Evolutionary conservation across 495 filamentous ascomycete species (phyloP), one percentile per base, ranked within the genome.

Genomic region (Neurospora africana): DNA sequence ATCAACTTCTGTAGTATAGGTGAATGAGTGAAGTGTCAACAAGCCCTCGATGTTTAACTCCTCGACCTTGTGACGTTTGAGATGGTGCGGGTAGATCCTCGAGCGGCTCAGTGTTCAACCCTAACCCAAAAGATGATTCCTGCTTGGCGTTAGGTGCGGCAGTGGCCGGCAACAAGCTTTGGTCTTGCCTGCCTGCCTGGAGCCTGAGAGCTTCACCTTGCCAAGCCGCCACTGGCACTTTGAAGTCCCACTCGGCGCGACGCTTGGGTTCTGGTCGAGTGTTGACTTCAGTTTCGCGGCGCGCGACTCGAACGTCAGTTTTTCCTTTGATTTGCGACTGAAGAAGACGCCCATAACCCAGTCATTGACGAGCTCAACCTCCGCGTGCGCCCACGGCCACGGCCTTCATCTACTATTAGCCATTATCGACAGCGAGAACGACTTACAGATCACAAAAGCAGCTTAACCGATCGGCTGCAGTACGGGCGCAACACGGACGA

Each of bases 221-320:
- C 53, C 53, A 65, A 65, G 53, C 53, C 3, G 30, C 27, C 53
- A 19, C 30, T 61, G 53, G 53, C 53, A 65, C 15, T 65, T 15
- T 27, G 27, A 61, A 33, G 53, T 65, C 15, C 53, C 53, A 65
- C 53, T 17, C 23, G 30, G 21, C 53, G 53, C 53, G 23, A 61
- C 69, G 67, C 73, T 70, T 68, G 71, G 75, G 73, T 53, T 72
- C 72, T 21, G 9, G 37, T 58, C 44, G 47, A 43, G 33, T 76
- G 75, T 76, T 76, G 75, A 74, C 73, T 73, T 36, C 36, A 36
- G 36, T 36, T 76, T 74, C 68, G 72, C 68, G 72, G 39, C 67
- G 23, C 23, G 41, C 67, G 44, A 47, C 37, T 70, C 23, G 21
- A 36, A 68, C 65, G 44, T 65, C 58, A 35, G 47, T 37, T 68